Evolutionary conservation across 2,329 filamentous ascomycete genomes (phyloP).

Genomic region (Trichophaea hybrida): DNA sequence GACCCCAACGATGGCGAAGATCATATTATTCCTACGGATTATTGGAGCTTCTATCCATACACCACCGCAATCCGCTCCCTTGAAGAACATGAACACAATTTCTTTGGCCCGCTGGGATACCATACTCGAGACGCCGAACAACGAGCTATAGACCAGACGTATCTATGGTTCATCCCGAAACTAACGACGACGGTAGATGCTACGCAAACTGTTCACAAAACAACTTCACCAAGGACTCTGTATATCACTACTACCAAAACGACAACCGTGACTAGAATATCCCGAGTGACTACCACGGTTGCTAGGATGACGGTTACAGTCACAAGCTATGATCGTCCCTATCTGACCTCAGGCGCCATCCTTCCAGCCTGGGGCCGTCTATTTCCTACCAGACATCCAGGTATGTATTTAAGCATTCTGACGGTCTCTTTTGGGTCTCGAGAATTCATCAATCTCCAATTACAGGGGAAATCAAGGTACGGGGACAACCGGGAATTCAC

Average conservation of each 20-base stretch:
- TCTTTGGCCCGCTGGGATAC: not conserved
- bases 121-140: slow-evolving; percentile 1
- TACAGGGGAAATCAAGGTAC: too few relatives aligned
- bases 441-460: too few relatives aligned
- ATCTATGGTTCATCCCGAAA: slow-evolving; percentile 28
- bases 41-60: slow-evolving; percentile 1
- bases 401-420: too few relatives aligned
- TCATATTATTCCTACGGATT: not conserved
- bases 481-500: too few relatives aligned
- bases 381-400: too few relatives aligned
- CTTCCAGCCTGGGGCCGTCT: too few relatives aligned
- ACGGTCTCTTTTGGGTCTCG: too few relatives aligned
- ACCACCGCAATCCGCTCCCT: not conserved
- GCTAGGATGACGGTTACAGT: too few relatives aligned
- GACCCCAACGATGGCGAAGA: slow-evolving; percentile 13
- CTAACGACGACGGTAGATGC: not conserved
- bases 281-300: not conserved
- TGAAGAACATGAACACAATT: not conserved
- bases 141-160: slow-evolving; percentile 28
- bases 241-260: not conserved
- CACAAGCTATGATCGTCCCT: too few relatives aligned
- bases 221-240: not conserved
- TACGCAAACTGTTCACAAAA: not conserved
- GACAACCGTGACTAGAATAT: not conserved
- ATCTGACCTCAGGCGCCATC: too few relatives aligned